Conservation (phyloP, 257 asterid species). For the Nemophila menziesii region DNA sequence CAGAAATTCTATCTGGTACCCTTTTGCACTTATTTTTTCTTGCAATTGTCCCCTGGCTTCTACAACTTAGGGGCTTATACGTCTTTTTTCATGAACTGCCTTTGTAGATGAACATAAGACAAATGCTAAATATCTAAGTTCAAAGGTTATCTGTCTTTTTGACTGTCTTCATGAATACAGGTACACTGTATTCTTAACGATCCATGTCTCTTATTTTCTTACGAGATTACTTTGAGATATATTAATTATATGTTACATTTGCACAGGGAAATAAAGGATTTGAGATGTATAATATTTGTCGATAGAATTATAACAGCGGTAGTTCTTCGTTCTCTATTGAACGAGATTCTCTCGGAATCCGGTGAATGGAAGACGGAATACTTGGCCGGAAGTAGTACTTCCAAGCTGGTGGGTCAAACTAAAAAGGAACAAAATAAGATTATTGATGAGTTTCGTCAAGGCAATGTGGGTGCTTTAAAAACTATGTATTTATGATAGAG, state of each 20-base stretch:
- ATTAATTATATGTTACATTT: not conserved
- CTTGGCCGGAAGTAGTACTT: constrained; percentile 45
- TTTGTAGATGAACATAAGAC: too few species aligned
- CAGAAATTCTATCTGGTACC: too few species aligned
- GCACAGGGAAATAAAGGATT: constrained; percentile 43
- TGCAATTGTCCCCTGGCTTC: too few species aligned
- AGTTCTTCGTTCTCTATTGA: constrained; percentile 44
- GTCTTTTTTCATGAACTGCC: too few species aligned
- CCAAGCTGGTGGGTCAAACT: constrained; percentile 40
- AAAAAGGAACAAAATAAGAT: constrained; percentile 43
- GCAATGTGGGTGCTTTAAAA: constrained; percentile 20
- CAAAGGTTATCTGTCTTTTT: too few species aligned
- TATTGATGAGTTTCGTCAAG: constrained; percentile 49
- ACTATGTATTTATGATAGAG: not conserved
- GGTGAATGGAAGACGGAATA: constrained; percentile 63
- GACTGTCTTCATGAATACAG: too few species aligned
- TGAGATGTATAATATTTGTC: constrained; percentile 82
- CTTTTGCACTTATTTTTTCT: too few species aligned
- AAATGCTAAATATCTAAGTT: too few species aligned
- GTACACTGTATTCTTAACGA: too few species aligned
- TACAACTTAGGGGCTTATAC: too few species aligned
- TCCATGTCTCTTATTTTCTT: not conserved
- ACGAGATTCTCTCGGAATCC: constrained; percentile 42
- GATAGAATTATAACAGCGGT: constrained; percentile 69
- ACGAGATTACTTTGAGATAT: not conserved